phyloP scores from a whole-genome alignment of 441 rosid genomes.

The Populus tomentosa region DNA sequence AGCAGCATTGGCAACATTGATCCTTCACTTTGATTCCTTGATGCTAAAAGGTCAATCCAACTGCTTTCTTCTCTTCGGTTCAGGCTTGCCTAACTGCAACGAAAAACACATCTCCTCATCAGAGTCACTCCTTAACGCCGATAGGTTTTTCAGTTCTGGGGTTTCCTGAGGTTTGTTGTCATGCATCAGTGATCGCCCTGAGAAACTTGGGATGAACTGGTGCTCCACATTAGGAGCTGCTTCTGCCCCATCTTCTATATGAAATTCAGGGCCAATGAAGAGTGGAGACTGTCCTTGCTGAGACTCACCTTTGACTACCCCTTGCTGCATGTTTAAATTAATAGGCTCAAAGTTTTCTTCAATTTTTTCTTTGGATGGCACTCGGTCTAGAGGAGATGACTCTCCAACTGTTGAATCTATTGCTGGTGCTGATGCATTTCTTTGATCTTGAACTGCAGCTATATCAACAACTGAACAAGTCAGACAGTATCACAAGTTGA shows the following conservation, averaged over 20 bases:
- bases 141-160: slow-evolving; percentile 40
- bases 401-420: slow-evolving; percentile 69
- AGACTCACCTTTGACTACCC: slow-evolving; percentile 39
- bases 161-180: slow-evolving; percentile 26
- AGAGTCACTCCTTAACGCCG: slow-evolving; percentile 39
- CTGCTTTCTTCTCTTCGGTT: slow-evolving; percentile 61
- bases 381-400: slow-evolving; percentile 52
- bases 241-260: slow-evolving; percentile 45
- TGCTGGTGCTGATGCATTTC: slow-evolving; percentile 49
- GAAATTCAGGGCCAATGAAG: slow-evolving; percentile 32
- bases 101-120: slow-evolving; percentile 47
- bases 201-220: slow-evolving; percentile 73
- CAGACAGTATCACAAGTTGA: not conserved
- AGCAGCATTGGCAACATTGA: not conserved
- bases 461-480: not conserved
- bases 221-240: slow-evolving; percentile 49
- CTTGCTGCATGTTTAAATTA: slow-evolving; percentile 53
- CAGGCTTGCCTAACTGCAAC: slow-evolving; percentile 74
- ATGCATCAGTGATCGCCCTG: slow-evolving; percentile 38
- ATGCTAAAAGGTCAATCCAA: slow-evolving; percentile 23
- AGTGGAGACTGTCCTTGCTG: slow-evolving; percentile 27
- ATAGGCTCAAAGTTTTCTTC: slow-evolving; percentile 63
- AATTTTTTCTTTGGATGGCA: slow-evolving; percentile 42
- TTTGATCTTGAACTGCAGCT: slow-evolving; percentile 84
- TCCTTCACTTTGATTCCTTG: slow-evolving; percentile 29